These are phyloP conservation scores for Vanrija pseudolonga DNA, from an alignment of 1,284 basidiomycete genomes.

Conservation along the genomic window DNA sequence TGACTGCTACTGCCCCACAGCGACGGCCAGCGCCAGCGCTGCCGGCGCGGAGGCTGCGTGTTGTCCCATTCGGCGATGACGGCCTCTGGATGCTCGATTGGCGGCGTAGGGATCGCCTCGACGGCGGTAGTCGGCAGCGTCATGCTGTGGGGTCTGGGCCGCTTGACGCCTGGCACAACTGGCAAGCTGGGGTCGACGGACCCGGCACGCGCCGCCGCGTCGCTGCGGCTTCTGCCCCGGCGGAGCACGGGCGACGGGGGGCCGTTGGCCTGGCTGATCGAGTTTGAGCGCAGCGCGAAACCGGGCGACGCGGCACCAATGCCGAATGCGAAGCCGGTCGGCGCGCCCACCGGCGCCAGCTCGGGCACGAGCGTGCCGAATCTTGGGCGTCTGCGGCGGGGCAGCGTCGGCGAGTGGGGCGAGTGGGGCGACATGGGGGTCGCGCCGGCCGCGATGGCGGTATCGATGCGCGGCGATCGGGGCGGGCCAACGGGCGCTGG, in stretches of 20 bases:
- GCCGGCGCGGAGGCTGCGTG: not conserved
- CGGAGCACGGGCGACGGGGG: not conserved
- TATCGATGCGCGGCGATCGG: slow-evolving; percentile 4
- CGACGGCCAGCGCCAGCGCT: not conserved
- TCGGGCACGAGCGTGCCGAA: slow-evolving; percentile 48
- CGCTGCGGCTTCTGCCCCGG: not conserved
- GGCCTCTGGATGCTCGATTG: not conserved
- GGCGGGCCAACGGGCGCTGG: not conserved
- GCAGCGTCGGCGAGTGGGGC: slow-evolving; percentile 17
- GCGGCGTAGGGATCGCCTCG: not conserved
- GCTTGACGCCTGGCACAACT: too few relatives aligned
- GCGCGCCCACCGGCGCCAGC: slow-evolving; percentile 27
- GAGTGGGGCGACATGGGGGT: slow-evolving; percentile 10
- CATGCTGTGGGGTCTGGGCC: too few relatives aligned
- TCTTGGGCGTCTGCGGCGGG: slow-evolving; percentile 19
- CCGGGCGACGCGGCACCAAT: slow-evolving; percentile 49
- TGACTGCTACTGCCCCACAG: not conserved
- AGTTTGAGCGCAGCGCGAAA: slow-evolving; percentile 41
- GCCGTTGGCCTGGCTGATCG: slow-evolving; percentile 12
- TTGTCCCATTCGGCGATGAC: slow-evolving; percentile 1
- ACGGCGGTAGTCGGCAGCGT: too few relatives aligned
- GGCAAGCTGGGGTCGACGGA: not conserved
- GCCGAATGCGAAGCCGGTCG: slow-evolving; percentile 48
- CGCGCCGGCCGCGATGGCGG: not conserved
- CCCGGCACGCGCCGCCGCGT: not conserved